phyloP scores from a whole-genome alignment of 202 grass and related monocot species.

The Panicum hallii region DNA sequence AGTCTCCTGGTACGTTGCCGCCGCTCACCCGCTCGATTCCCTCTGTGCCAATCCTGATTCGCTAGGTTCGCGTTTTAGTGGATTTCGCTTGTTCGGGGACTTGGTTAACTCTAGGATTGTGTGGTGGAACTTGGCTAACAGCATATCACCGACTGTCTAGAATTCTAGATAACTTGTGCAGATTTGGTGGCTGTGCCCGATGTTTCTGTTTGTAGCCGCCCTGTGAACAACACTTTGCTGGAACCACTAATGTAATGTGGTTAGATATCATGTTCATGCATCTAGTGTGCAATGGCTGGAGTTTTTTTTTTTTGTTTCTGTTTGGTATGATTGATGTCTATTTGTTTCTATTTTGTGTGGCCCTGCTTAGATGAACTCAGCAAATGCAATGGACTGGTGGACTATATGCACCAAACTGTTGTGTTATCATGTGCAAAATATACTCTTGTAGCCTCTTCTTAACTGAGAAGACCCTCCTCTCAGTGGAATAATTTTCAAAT shows the following conservation, averaged over 20 bases:
- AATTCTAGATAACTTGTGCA: background rate
- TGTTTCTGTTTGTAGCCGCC: slow-evolving; percentile 9
- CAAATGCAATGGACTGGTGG: background rate
- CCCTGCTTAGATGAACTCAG: background rate
- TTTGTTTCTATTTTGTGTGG: background rate
- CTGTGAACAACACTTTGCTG: background rate
- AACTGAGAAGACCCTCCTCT: background rate
- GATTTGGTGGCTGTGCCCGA: background rate
- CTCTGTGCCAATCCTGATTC: background rate
- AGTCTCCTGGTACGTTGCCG: slow-evolving; percentile 60
- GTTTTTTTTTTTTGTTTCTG: background rate
- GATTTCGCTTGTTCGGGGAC: background rate
- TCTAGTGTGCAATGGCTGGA: background rate
- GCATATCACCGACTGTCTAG: background rate
- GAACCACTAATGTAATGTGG: background rate
- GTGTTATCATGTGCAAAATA: background rate
- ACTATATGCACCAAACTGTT: background rate
- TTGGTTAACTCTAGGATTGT: background rate
- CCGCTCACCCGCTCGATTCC: background rate
- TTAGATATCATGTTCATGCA: slow-evolving; percentile 12
- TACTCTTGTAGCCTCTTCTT: background rate
- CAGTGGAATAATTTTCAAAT: background rate
- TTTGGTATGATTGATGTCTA: background rate
- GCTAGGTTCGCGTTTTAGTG: background rate
- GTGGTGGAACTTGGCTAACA: background rate